A percentile compares a stretch with the other conserved stretches of the same genome.
phyloP scores from a whole-genome alignment of 805 yeast species.

The Pichia californica region DNA sequence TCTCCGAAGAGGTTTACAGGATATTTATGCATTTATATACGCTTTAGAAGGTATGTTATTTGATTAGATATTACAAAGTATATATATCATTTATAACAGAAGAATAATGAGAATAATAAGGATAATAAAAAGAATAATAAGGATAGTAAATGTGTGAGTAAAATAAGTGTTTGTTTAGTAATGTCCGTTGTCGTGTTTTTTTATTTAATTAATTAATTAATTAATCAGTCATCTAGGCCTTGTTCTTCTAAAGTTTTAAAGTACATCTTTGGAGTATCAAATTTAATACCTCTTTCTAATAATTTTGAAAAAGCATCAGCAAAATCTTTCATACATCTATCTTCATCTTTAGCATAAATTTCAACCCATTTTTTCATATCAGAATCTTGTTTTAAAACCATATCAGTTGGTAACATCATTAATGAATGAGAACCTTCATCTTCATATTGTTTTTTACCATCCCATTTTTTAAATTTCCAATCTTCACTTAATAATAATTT shows the following conservation, averaged over 20 bases:
- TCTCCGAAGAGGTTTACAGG: too few relatives aligned
- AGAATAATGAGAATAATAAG: too few relatives aligned
- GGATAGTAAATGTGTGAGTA: too few relatives aligned
- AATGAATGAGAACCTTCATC: constrained; percentile 48
- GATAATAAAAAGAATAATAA: too few relatives aligned
- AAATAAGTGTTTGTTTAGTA: too few relatives aligned
- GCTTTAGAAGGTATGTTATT: too few relatives aligned
- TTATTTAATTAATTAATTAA: too few relatives aligned
- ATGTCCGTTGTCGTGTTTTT: too few relatives aligned
- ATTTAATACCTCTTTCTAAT: constrained; percentile 69
- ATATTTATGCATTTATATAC: too few relatives aligned
- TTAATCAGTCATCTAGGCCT: constrained; percentile 21
- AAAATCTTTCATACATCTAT: constrained; percentile 43
- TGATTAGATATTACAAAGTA: too few relatives aligned
- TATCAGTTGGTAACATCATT: constrained; percentile 59
- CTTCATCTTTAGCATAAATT: constrained; percentile 44
- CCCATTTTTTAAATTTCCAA: constrained; percentile 57
- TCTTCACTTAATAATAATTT: constrained; percentile 44
- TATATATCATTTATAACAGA: too few relatives aligned
- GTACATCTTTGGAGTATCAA: constrained; percentile 37
- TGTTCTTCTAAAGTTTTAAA: constrained; percentile 72
- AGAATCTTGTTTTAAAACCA: constrained; percentile 43
- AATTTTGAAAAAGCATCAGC: constrained; percentile 39
- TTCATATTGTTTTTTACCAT: constrained; percentile 56
- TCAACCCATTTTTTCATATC: constrained; percentile 40